These are phyloP conservation scores for Gynochthodes officinalis DNA, from an alignment of 257 asterid species.

Conservation along the genomic window DNA sequence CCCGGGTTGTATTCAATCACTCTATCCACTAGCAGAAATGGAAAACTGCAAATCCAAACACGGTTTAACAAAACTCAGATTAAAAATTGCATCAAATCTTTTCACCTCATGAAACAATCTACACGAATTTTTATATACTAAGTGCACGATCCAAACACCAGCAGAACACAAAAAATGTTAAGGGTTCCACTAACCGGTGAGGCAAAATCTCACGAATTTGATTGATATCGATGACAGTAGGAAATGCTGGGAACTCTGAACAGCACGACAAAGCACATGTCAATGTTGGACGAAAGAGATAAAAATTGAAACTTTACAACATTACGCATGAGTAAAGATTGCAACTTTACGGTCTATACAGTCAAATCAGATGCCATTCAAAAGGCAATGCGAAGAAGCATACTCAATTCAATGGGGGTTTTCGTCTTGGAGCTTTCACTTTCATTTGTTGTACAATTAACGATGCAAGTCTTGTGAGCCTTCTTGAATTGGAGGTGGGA, in stretches of 20 bases:
- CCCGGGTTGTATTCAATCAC: conserved; percentile 83
- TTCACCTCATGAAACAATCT: background rate
- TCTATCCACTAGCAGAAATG: conserved; percentile 88
- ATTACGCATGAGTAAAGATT: background rate
- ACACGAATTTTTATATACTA: background rate
- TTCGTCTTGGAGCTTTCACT: conserved; percentile 36
- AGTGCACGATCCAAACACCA: background rate
- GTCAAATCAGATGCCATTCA: background rate
- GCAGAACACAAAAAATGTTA: background rate
- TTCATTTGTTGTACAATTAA: conserved; percentile 37
- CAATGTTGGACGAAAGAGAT: background rate
- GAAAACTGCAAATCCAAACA: conserved; percentile 46
- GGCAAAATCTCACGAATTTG: conserved; percentile 86
- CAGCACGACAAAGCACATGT: background rate
- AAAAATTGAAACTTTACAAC: conserved; percentile 11
- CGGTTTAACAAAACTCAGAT: background rate
- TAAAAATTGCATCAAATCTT: background rate
- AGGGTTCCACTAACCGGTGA: conserved; percentile 51
- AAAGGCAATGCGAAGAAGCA: conserved; percentile 14
- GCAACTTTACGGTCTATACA: background rate
- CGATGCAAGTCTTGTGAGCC: conserved; percentile 27
- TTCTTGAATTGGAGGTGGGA: conserved; percentile 38
- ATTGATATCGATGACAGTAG: conserved; percentile 76
- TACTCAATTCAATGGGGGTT: conserved; percentile 84
- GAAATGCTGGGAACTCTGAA: conserved; percentile 69